Conservation (phyloP, 768 basidiomycete species). For the Multifurca ochricompacta region DNA sequence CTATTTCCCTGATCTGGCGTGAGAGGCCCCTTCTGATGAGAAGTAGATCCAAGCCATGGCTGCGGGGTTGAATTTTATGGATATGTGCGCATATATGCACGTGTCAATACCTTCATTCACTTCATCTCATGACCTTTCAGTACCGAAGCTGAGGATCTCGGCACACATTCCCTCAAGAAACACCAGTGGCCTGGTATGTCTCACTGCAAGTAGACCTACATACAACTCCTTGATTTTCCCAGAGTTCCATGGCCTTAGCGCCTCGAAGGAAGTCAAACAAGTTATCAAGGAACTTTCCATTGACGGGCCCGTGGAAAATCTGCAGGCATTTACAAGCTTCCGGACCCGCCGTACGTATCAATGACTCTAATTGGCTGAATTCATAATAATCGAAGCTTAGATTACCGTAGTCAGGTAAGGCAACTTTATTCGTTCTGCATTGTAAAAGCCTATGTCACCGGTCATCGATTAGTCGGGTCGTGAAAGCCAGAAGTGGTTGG, state of each 20-base stretch:
- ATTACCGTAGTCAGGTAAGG: constrained; percentile 66
- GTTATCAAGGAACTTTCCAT: constrained; percentile 64
- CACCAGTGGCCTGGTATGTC: background rate
- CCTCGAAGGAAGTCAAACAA: constrained; percentile 48
- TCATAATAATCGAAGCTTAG: constrained; percentile 32
- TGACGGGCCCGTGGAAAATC: constrained; percentile 53
- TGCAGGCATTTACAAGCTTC: constrained; percentile 63
- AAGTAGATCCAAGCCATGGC: constrained; percentile 68
- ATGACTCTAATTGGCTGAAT: constrained; percentile 4
- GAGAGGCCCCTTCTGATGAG: background rate
- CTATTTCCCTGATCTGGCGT: constrained; percentile 3
- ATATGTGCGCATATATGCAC: constrained; percentile 49
- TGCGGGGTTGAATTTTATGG: constrained; percentile 76
- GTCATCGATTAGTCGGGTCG: constrained; percentile 49
- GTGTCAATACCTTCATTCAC: background rate
- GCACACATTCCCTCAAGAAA: background rate
- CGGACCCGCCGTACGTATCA: constrained; percentile 58
- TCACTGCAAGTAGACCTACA: background rate
- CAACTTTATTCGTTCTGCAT: constrained; percentile 12
- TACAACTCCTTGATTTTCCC: constrained; percentile 29
- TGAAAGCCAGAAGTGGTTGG: constrained; percentile 73
- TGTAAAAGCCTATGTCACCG: background rate
- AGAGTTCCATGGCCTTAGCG: constrained; percentile 51
- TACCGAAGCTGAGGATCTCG: constrained; percentile 20
- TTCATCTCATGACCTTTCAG: constrained; percentile 10